Base-by-base conservation (phyloP, 2,329 filamentous ascomycete species). In the Neurospora crassa region DNA sequence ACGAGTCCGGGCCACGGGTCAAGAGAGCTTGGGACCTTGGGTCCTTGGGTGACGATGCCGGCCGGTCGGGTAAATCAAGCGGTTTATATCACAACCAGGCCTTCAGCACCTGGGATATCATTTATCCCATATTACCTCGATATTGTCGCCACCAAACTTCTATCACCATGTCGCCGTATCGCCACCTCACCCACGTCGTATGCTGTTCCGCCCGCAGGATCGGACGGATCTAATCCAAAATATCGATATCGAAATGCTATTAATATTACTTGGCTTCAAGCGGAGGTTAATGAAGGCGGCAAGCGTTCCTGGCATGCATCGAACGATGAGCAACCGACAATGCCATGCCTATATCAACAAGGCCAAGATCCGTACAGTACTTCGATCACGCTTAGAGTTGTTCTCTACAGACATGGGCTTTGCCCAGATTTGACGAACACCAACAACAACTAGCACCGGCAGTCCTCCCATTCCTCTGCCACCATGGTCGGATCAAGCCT, bases 61-160 rank as follows among this genome's bases (percentile, higher is more conserved):
- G 24, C 53, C 53, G 11, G 53, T 76, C 77, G 77, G 77, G 71
- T 78, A 78, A 78, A 78, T 77, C 74, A 71, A 69, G 73, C 74
- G 75, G 77, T 69, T 70, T 75, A 75, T 77, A 74, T 76, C 73
- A 68, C 71, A 69, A 41, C 73, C 70, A 72, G 72, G 73, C 71
- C 76, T 70, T 72, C 71, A 40, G 41, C 74, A 70, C 74, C 75
- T 74, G 73, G 71, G 40, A 70, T 67, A 75, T 75, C 77, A 78
- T 78, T 74, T 78, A 78, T 76, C 75, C 69, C 71, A 78, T 76
- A 78, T 78, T 78, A 74, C 75, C 59, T 70, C 71, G 71, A 77
- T 70, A 78, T 77, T 78, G 72, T 75, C 73, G 74, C 75, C 75
- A 75, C 76, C 73, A 73, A 73, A 74, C 69, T 70, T 71, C 67